phyloP scores from a whole-genome alignment of 441 rosid species.

The Populus trichocarpa region DNA sequence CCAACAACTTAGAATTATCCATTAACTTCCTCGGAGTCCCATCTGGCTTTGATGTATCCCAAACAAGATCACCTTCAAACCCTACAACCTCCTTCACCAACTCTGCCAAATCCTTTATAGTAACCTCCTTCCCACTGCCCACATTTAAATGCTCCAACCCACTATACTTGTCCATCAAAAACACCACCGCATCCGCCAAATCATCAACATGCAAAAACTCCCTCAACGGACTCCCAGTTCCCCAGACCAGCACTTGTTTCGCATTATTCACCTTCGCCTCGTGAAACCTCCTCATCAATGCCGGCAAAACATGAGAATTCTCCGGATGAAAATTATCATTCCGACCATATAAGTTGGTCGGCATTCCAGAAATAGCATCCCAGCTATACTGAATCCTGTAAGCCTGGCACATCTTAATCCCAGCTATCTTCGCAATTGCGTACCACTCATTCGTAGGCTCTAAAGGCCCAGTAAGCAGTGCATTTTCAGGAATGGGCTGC shows the following conservation, averaged over 20 bases:
- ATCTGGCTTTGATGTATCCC: slow-evolving; percentile 85
- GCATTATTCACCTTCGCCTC: slow-evolving; percentile 65
- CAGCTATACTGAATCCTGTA: slow-evolving; percentile 69
- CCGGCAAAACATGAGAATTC: slow-evolving; percentile 92
- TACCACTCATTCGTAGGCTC: slow-evolving; percentile 99
- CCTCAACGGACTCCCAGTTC: slow-evolving; percentile 85
- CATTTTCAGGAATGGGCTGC: slow-evolving; percentile 78
- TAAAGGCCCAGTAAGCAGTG: slow-evolving; percentile 70
- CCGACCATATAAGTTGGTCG: slow-evolving; percentile 86
- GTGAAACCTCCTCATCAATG: slow-evolving; percentile 87
- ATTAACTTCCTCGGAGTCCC: slow-evolving; percentile 96
- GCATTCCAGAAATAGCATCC: slow-evolving; percentile 91
- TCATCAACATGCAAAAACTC: slow-evolving; percentile 96
- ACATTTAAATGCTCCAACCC: slow-evolving; percentile 82
- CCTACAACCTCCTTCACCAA: slow-evolving; percentile 87
- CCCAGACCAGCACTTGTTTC: slow-evolving; percentile 93
- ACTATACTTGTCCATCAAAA: slow-evolving; percentile 67
- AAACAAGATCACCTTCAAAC: slow-evolving; percentile 71
- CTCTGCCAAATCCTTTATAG: slow-evolving; percentile 87
- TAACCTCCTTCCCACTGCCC: slow-evolving; percentile 90
- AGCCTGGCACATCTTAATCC: slow-evolving; percentile 97
- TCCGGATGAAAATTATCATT: slow-evolving; percentile 88
- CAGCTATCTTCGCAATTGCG: slow-evolving; percentile 83
- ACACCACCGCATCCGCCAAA: slow-evolving; percentile 81
- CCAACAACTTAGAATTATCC: slow-evolving; percentile 83